Conservation (phyloP, 1,284 basidiomycete genomes). For the Apiotrichum montevideense region DNA sequence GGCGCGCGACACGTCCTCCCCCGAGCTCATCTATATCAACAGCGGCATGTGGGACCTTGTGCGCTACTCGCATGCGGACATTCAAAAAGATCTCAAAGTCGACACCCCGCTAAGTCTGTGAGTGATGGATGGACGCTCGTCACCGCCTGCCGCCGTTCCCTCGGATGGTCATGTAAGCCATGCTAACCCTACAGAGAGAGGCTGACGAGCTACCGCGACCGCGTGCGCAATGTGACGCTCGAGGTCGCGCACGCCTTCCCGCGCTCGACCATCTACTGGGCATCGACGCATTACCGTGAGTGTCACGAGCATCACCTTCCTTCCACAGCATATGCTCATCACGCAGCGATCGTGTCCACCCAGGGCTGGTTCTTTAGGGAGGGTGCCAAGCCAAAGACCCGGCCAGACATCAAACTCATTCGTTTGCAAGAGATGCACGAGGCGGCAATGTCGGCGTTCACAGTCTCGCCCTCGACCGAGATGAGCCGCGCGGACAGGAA, state of each 20-base stretch:
- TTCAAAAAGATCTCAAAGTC: not conserved
- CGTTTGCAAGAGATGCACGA: conserved; percentile 10
- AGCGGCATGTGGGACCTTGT: conserved; percentile 19
- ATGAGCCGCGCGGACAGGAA: not conserved
- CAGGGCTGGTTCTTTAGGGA: conserved; percentile 16
- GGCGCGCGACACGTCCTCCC: conserved; percentile 2
- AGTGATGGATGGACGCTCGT: not conserved
- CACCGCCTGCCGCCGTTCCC: not conserved
- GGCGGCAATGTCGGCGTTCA: conserved; percentile 10
- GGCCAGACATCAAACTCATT: conserved; percentile 7
- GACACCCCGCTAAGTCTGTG: not conserved
- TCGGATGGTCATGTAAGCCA: too few relatives aligned
- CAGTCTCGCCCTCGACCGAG: conserved; percentile 1
- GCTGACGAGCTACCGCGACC: conserved; percentile 11
- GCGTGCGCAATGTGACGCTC: conserved; percentile 10
- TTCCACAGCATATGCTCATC: too few relatives aligned
- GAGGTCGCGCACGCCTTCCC: conserved; percentile 9
- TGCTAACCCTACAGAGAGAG: conserved; percentile 5
- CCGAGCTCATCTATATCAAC: conserved; percentile 16
- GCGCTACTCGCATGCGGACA: conserved; percentile 14
- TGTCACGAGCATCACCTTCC: not conserved
- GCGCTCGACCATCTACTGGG: conserved; percentile 11
- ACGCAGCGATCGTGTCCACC: conserved; percentile 1
- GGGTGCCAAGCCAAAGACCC: not conserved
- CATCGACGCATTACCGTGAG: conserved; percentile 20